Percentiles rank a stretch among this genome's conserved stretches.
Conservation (phyloP, 768 basidiomycete species). For the Candolleomyces aberdarensis region DNA sequence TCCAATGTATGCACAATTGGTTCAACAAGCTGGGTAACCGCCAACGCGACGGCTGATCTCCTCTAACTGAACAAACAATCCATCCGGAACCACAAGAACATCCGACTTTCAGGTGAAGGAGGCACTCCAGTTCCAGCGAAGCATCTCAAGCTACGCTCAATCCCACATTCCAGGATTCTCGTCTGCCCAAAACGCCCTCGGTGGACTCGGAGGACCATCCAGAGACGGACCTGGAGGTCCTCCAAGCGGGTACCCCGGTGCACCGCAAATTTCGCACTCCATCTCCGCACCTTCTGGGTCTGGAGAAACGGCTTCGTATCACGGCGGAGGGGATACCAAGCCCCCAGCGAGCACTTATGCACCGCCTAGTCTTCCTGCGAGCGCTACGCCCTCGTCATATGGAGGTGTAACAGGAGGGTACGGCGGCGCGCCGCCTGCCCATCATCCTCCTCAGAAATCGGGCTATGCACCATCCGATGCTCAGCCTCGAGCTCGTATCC, state of each 20-base stretch:
- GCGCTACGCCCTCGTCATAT: background rate
- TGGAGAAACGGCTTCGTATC: conserved; percentile 31
- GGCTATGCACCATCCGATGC: conserved; percentile 35
- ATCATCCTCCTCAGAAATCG: conserved; percentile 18
- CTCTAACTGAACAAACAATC: conserved; percentile 59
- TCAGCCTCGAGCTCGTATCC: conserved; percentile 12
- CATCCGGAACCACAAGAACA: conserved; percentile 72
- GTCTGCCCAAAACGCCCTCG: conserved; percentile 40
- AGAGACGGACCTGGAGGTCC: conserved; percentile 22
- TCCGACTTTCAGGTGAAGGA: conserved; percentile 54
- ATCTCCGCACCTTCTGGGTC: background rate
- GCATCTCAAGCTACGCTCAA: conserved; percentile 42
- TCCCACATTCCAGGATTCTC: conserved; percentile 43
- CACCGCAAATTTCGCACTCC: background rate
- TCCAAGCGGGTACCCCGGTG: background rate
- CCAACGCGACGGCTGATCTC: conserved; percentile 47
- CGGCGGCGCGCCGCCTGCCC: conserved; percentile 23
- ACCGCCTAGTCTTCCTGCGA: conserved; percentile 1
- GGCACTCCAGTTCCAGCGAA: conserved; percentile 49
- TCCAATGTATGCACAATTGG: conserved; percentile 66
- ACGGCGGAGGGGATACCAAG: conserved; percentile 15
- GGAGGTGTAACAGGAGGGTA: conserved; percentile 14
- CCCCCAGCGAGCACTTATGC: background rate
- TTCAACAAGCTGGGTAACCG: conserved; percentile 46
- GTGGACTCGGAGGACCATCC: conserved; percentile 23